Evolutionary conservation across 352 stramenopile species (phyloP), one percentile per base, ranked within the genome.

Genomic region (Pythium chondricola): DNA sequence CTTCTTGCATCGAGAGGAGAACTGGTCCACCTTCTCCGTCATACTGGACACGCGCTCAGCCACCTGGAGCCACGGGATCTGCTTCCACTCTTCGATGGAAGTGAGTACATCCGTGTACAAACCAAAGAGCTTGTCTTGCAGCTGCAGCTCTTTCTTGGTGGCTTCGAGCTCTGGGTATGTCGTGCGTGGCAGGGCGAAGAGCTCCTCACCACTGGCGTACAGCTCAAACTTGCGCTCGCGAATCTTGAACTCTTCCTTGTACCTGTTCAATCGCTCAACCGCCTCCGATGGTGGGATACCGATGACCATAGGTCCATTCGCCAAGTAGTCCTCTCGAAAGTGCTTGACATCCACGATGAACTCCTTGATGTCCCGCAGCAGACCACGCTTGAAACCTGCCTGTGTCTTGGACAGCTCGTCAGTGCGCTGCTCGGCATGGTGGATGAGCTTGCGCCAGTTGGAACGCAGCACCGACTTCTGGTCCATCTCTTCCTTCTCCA

Each of bases 401-500:
- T 99, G 96, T 0, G 89, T 97, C 50, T 95, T 96, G 32, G 84
- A 97, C 2, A 98, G 77, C 50, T 99, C 95, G 41, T 98, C 95
- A 1, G 93, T 97, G 10, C 95, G 86, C 6, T 74, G 75, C 54
- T 98, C 86, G 3, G 95, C 89, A 49, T 98, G 90, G 37, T 97
- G 81, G 26, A 98, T 96, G 16, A 99, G 69, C 52, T 97, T 98
- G 38, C 97, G 95, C 96, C 96, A 99, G 50, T 97, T 98, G 47
- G 86, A 95, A 22, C 89, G 86, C 6, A 99, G 67, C 14, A 99
- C 94, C 16, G 91, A 98, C 69, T 98, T 98, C 58, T 98, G 96
- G 50, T 99, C 96, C 71, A 98, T 98, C 61, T 99, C 96, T 56
- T 98, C 93, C 57, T 99, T 98, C 52, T 98, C 95, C 94, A 99